Conservation (phyloP, 2,329 filamentous ascomycete species). For the Phialophora tarda region DNA sequence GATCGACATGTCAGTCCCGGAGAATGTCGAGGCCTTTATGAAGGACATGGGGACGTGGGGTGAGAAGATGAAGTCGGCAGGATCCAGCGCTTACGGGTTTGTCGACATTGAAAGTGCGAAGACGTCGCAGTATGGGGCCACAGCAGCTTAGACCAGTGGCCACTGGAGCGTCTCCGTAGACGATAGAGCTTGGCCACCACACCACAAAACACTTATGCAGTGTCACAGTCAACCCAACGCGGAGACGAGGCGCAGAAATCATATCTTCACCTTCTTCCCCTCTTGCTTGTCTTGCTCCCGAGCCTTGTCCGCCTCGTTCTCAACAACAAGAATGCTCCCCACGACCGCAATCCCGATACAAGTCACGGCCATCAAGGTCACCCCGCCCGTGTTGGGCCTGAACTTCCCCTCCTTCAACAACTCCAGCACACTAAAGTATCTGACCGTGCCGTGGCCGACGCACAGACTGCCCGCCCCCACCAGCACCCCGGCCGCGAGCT, state of each 20-base stretch:
- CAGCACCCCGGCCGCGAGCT: slow-evolving; percentile 50
- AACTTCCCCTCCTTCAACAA: slow-evolving; percentile 54
- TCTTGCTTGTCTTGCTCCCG: slow-evolving; percentile 11
- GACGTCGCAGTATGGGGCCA: slow-evolving; percentile 8
- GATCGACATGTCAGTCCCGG: slow-evolving; percentile 57
- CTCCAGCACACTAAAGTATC: slow-evolving; percentile 55
- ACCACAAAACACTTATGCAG: background rate
- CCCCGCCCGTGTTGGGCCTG: slow-evolving; percentile 31
- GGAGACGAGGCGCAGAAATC: background rate
- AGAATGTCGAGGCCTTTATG: slow-evolving; percentile 56
- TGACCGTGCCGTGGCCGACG: slow-evolving; percentile 55
- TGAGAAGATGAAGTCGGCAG: slow-evolving; percentile 46
- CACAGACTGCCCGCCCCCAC: slow-evolving; percentile 54
- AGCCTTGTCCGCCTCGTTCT: slow-evolving; percentile 25
- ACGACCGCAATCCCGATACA: slow-evolving; percentile 28
- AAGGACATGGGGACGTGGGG: slow-evolving; percentile 56
- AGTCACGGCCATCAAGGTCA: slow-evolving; percentile 31
- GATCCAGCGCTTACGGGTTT: slow-evolving; percentile 52
- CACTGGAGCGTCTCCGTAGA: background rate
- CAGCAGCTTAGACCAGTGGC: slow-evolving; percentile 6
- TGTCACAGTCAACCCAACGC: background rate
- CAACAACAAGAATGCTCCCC: slow-evolving; percentile 25
- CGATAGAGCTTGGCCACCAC: background rate
- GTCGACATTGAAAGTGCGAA: slow-evolving; percentile 45
- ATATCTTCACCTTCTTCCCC: background rate